Percentiles rank a stretch among this genome's conserved stretches.
Evolutionary conservation across 192 early-diverging fungal genomes (phyloP).

Genomic region (Backusella westeae): DNA sequence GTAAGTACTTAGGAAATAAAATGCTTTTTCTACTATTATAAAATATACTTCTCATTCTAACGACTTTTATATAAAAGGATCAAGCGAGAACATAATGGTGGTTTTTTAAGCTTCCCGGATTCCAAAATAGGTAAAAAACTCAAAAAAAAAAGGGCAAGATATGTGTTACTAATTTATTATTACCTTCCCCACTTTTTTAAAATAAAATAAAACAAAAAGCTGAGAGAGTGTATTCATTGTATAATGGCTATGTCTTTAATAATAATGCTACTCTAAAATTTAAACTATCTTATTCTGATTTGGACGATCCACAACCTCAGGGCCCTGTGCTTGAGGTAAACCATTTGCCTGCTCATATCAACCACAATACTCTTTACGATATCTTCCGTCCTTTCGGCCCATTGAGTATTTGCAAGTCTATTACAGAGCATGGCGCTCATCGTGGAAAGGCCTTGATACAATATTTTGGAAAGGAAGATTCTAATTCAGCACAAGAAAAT

Average conservation of each 20-base stretch:
- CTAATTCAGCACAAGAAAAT: constrained; percentile 17
- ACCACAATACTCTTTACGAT: constrained; percentile 26
- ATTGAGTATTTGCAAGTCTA: constrained; percentile 30
- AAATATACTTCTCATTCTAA: background rate
- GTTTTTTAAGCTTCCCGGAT: constrained; percentile 17
- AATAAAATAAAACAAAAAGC: constrained; percentile 15
- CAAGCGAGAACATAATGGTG: constrained; percentile 8
- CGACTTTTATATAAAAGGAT: constrained; percentile 3
- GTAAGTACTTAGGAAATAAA: background rate
- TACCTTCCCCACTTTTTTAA: background rate
- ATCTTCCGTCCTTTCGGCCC: constrained; percentile 40
- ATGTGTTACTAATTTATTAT: constrained; percentile 1
- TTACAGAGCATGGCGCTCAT: constrained; percentile 21
- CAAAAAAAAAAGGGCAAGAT: background rate
- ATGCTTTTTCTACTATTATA: background rate
- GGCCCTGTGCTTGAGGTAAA: constrained; percentile 32
- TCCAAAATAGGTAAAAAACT: constrained; percentile 14
- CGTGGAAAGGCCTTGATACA: constrained; percentile 34
- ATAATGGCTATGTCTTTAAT: constrained; percentile 24
- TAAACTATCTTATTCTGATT: constrained; percentile 17
- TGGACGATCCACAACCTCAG: constrained; percentile 19
- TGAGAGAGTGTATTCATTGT: constrained; percentile 39
- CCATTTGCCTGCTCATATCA: constrained; percentile 19
- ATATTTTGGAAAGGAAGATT: constrained; percentile 33
- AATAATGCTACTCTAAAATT: constrained; percentile 21